phyloP scores from a whole-genome alignment of 1,284 basidiomycete species.

The Fomitiporia mediterranea region DNA sequence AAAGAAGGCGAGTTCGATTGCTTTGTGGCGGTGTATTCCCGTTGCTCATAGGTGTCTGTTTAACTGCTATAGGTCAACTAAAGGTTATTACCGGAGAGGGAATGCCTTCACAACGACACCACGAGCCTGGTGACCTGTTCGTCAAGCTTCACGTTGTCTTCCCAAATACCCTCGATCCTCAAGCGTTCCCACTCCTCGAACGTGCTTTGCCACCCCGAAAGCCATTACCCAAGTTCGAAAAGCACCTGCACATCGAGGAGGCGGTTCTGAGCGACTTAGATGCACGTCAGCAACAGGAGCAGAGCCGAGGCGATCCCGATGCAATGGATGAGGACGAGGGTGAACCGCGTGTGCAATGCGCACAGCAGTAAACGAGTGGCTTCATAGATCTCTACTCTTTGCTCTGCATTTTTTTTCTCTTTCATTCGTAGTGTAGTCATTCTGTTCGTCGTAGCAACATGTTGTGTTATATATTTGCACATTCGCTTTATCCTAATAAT shows the following conservation, averaged over 20 bases:
- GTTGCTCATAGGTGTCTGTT: constrained; percentile 6
- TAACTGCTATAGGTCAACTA: constrained; percentile 80
- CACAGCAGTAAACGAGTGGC: constrained; percentile 74
- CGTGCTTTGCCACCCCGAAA: constrained; percentile 80
- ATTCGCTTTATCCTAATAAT: background rate
- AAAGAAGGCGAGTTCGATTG: constrained; percentile 73
- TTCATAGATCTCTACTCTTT: background rate
- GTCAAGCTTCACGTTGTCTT: constrained; percentile 87
- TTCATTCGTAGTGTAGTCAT: constrained; percentile 5
- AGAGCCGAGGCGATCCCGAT: constrained; percentile 48
- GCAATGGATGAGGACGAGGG: constrained; percentile 85
- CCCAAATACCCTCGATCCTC: constrained; percentile 77
- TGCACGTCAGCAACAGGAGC: constrained; percentile 62
- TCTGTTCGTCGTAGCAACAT: constrained; percentile 4
- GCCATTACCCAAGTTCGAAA: constrained; percentile 64
- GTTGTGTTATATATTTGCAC: constrained; percentile 17
- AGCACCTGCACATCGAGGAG: constrained; percentile 77
- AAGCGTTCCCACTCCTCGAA: constrained; percentile 75
- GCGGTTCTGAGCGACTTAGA: constrained; percentile 83
- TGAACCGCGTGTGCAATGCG: constrained; percentile 78
- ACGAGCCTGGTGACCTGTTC: constrained; percentile 93
- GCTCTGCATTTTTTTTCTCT: background rate
- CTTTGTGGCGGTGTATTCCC: background rate
- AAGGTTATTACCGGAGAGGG: constrained; percentile 94
- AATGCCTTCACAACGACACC: constrained; percentile 98